Percentiles rank a stretch among this genome's conserved stretches.
phyloP scores from a whole-genome alignment of 495 filamentous ascomycete species.

The Tuber melanosporum region DNA sequence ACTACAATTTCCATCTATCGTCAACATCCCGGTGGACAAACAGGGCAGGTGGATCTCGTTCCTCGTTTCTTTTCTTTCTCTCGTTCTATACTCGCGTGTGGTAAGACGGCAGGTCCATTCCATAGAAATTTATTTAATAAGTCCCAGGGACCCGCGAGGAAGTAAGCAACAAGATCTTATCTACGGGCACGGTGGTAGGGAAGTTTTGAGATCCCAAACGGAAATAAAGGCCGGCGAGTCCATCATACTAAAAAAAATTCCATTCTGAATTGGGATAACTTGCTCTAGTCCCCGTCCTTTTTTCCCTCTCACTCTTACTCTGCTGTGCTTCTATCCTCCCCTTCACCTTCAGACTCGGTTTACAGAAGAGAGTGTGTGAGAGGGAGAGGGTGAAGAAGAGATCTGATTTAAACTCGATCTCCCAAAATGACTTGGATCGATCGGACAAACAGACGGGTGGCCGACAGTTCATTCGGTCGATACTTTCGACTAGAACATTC shows the following conservation, averaged over 20 bases:
- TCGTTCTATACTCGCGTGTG: not conserved
- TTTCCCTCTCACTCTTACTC: not conserved
- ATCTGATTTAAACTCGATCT: not conserved
- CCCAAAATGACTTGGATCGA: conserved; percentile 39
- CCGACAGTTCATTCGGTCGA: conserved; percentile 51
- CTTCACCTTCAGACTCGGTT: not conserved
- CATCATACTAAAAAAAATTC: not conserved
- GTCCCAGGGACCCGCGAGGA: not conserved
- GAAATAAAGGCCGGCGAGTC: not conserved
- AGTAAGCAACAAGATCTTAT: not conserved
- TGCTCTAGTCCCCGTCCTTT: not conserved
- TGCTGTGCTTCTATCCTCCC: not conserved
- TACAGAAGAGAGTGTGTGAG: not conserved
- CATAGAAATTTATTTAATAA: not conserved
- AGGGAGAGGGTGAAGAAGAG: not conserved
- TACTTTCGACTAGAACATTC: conserved; percentile 70
- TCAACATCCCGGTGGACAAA: not conserved
- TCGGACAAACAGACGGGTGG: conserved; percentile 37
- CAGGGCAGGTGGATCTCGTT: not conserved
- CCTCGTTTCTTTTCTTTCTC: not conserved
- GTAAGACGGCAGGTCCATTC: not conserved
- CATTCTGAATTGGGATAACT: not conserved
- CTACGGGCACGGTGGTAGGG: not conserved
- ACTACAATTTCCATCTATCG: not conserved
- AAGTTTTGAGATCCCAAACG: not conserved